Evolutionary conservation across 176 grass and related monocot genomes (phyloP), one percentile per base, ranked within the genome.

Genomic region (Eragrostis nindensis): DNA sequence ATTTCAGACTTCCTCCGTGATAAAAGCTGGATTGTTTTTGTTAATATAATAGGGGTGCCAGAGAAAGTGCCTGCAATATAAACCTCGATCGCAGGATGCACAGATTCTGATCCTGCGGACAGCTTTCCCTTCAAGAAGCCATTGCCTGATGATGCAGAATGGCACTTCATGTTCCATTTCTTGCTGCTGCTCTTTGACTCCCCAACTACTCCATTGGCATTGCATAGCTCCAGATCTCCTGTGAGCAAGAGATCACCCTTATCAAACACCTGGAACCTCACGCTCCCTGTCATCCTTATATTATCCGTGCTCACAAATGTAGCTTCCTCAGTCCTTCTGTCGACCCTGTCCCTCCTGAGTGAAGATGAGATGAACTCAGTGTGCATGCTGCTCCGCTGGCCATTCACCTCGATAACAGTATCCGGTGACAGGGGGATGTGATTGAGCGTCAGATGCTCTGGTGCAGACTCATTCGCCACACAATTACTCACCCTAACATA

Each of bases 281-380:
- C 82, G n/a, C 90, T 98, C 86, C 92, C 92, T 52, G 92, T 93
- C 92, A 95, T 95, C 85, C 84, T 87, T 76, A 98, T 91, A 32
- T 87, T 89, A 66, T 98, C 92, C 1, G 96, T 98, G 71, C 90
- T 93, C 0, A 98, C 90, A 80, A 90, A 98, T 5, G 96, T 98
- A 80, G 96, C 92, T 59, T 98, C 96, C 88, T 98, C 96, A 0
- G 88, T 87, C 76, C 44, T 91, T 46, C 75, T 93, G 72, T 98
- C 92, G 1, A 95, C 88, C 69, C 96, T 92, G 65, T 98, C 90
- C 74, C 88, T 92, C 72, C 90, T 87, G 72, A 98, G 90, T 22
- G 86, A 91, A 13, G 92, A 95, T 11, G 90, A 93, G 36, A 95
- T 53, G 45, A 86, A 93, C 65, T 93, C 96, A 0, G 90, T 92